Evolutionary conservation across 495 filamentous ascomycete genomes (phyloP), one percentile per base, ranked within the genome.

Genomic region (Annulohypoxylon stygium): DNA sequence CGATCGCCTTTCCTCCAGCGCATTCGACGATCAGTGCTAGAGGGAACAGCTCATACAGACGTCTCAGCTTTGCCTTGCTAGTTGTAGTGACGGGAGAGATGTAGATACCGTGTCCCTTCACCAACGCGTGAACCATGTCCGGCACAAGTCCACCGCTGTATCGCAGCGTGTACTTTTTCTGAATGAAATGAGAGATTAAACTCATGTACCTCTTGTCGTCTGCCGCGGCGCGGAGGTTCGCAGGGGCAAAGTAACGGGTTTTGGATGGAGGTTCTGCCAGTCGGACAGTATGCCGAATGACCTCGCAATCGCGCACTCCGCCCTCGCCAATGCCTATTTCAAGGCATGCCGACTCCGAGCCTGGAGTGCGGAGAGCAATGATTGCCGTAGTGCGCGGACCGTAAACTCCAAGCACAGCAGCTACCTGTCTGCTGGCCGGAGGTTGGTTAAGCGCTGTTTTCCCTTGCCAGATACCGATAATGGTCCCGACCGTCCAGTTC

Each of bases 401-500:
- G 63, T 81, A 83, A 18, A 87, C 83, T 10, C 84, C 86, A 6
- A 88, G 74, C 20, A 88, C 68, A 9, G 86, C 75, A 37, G 83
- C 85, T 26, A 87, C 71, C 65, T 85, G 84, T 8, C 68, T 75
- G 6, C 66, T 72, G 0, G 63, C 39, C 0, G 86, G 84, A 2
- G 60, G 33, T 43, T 81, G 79, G 26, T 70, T 20, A 6, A 88
- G 75, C 0, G 84, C 85, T 0, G 82, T 78, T 0, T 60, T 61
- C 12, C 84, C 83, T 34, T 84, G 79, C 86, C 86, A 88, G 25
- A 87, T 73, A 26, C 83, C 84, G 41, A 87, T 69, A 57, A 88
- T 87, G 18, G 85, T 84, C 8, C 86, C 86, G 16, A 88, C 86
- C 2, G 83, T 81, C 84, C 85, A 87, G 54, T 88, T 87, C 0